These are phyloP conservation scores for Candida odintsovae DNA, from an alignment of 805 yeast species.

Conservation along the genomic window DNA sequence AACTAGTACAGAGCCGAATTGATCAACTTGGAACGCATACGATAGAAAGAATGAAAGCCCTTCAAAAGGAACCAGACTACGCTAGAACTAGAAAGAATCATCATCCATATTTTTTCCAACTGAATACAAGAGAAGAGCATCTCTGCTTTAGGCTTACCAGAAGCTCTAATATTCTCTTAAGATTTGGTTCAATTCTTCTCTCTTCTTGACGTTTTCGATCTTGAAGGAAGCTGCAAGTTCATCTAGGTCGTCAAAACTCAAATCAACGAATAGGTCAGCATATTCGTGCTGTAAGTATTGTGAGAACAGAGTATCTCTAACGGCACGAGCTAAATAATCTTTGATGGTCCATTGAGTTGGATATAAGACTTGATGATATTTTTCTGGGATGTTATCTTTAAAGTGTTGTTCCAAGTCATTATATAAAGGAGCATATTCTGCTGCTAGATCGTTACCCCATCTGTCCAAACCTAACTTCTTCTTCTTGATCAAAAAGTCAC, in stretches of 20 bases:
- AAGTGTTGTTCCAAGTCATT: slow-evolving; percentile 32
- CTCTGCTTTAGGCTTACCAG: neutral
- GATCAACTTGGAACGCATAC: too few species aligned
- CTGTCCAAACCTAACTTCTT: slow-evolving; percentile 39
- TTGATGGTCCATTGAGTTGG: slow-evolving; percentile 36
- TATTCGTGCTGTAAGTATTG: slow-evolving; percentile 40
- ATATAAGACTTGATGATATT: slow-evolving; percentile 34
- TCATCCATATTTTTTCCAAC: too few species aligned
- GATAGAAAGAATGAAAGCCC: too few species aligned
- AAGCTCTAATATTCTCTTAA: slow-evolving; percentile 9
- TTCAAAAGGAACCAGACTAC: too few species aligned
- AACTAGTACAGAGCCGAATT: too few species aligned
- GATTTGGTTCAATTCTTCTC: slow-evolving; percentile 35
- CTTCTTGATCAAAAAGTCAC: slow-evolving; percentile 38
- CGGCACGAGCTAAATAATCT: slow-evolving; percentile 33
- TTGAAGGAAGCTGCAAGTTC: slow-evolving; percentile 47
- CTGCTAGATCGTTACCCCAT: slow-evolving; percentile 45
- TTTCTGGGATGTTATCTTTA: slow-evolving; percentile 34
- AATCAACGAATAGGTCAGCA: slow-evolving; percentile 37
- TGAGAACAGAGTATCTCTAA: slow-evolving; percentile 38
- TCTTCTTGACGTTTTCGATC: slow-evolving; percentile 37
- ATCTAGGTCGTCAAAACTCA: slow-evolving; percentile 40
- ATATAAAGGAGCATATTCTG: slow-evolving; percentile 33
- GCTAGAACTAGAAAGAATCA: too few species aligned
- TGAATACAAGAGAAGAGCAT: too few species aligned